phyloP scores from a whole-genome alignment of 805 yeast genomes.

The Saccharomycopsis sp. region DNA sequence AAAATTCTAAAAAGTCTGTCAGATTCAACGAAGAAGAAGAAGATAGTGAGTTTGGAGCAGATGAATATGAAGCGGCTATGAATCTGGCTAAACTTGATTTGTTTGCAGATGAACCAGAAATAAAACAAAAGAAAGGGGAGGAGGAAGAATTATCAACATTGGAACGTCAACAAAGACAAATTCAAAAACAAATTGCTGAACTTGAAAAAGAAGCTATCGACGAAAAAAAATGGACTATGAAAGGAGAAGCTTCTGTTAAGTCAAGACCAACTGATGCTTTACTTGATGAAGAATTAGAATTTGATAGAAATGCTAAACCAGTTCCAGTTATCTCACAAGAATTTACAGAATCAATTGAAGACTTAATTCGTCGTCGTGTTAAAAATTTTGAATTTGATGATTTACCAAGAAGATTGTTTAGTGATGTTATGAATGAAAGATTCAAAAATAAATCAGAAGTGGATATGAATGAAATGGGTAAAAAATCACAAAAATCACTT shows the following conservation, averaged over 20 bases:
- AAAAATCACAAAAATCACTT: slow-evolving; percentile 75
- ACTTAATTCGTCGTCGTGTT: slow-evolving; percentile 76
- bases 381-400: slow-evolving; percentile 73
- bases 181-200: slow-evolving; percentile 66
- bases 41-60: slow-evolving; percentile 38
- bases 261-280: slow-evolving; percentile 81
- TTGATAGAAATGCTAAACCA: slow-evolving; percentile 90
- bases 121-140: slow-evolving; percentile 20
- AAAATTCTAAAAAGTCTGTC: not conserved
- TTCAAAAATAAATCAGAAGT: slow-evolving; percentile 32
- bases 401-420: slow-evolving; percentile 59
- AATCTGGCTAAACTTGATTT: slow-evolving; percentile 54
- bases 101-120: slow-evolving; percentile 35
- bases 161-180: slow-evolving; percentile 70
- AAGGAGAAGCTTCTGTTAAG: slow-evolving; percentile 79
- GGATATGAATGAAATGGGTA: slow-evolving; percentile 55
- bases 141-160: slow-evolving; percentile 51
- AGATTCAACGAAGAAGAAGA: slow-evolving; percentile 15
- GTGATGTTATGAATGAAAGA: slow-evolving; percentile 54
- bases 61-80: slow-evolving; percentile 52
- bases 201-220: slow-evolving; percentile 84
- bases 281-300: slow-evolving; percentile 71
- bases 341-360: slow-evolving; percentile 78
- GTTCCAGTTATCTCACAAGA: slow-evolving; percentile 92
- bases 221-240: slow-evolving; percentile 87